A percentile compares a stretch with the other conserved stretches of the same genome.
Evolutionary conservation across 2,329 filamentous ascomycete species (phyloP).

Genomic region (Aspergillus versicolor): DNA sequence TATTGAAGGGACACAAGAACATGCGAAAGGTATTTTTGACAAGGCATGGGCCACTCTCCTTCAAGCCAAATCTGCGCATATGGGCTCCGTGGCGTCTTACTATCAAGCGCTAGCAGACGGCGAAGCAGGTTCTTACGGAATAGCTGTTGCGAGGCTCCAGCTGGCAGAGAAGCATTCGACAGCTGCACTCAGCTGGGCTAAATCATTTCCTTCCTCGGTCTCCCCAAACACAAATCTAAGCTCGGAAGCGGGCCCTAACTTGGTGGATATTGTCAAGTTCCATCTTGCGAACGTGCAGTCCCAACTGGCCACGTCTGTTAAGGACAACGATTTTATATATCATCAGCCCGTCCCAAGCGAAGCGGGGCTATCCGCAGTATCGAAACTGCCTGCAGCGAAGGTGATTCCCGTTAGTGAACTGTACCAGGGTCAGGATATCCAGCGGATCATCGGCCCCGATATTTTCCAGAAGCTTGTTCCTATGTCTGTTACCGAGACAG

Average conservation of each 20-base stretch:
- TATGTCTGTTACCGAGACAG: conserved; percentile 92
- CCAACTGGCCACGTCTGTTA: conserved; percentile 71
- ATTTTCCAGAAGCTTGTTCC: conserved; percentile 97
- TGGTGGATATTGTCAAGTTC: conserved; percentile 81
- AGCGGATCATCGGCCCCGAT: conserved; percentile 93
- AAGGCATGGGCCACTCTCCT: conserved; percentile 82
- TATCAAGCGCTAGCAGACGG: conserved; percentile 91
- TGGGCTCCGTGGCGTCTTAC: conserved; percentile 85
- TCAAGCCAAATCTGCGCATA: conserved; percentile 73
- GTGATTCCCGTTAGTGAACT: conserved; percentile 95
- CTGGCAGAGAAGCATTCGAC: conserved; percentile 75
- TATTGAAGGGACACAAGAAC: conserved; percentile 86
- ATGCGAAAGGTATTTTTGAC: conserved; percentile 88
- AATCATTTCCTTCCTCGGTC: conserved; percentile 75
- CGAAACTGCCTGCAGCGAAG: conserved; percentile 92
- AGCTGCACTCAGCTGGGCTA: conserved; percentile 74
- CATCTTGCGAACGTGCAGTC: conserved; percentile 79
- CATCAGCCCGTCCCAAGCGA: conserved; percentile 88
- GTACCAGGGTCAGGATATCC: conserved; percentile 95
- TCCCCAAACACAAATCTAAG: conserved; percentile 80
- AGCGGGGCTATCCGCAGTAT: conserved; percentile 74
- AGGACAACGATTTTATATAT: conserved; percentile 98
- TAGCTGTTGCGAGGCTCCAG: conserved; percentile 78
- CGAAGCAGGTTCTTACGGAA: conserved; percentile 81
- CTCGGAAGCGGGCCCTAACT: conserved; percentile 70